phyloP scores from a whole-genome alignment of 495 filamentous ascomycete species.

The Articulospora tetracladia region DNA sequence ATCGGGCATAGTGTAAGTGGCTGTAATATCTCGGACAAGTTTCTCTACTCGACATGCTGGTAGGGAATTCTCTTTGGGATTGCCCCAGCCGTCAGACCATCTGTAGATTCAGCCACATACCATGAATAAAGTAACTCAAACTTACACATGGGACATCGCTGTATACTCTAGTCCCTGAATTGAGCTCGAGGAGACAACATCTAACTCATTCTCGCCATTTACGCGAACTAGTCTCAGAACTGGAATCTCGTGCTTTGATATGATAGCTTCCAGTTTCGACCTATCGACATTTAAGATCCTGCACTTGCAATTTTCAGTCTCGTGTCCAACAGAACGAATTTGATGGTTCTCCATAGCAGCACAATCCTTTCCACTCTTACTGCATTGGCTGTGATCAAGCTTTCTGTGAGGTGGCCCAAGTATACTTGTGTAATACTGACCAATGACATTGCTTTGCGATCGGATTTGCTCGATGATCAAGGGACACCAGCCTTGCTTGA shows the following conservation, averaged over 20 bases:
- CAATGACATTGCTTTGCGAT: neutral
- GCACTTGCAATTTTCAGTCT: slow-evolving; percentile 6
- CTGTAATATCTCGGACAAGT: slow-evolving; percentile 13
- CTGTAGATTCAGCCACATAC: neutral
- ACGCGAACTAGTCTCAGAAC: slow-evolving; percentile 4
- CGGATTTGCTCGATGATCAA: slow-evolving; percentile 7
- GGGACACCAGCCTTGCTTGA: slow-evolving; percentile 8
- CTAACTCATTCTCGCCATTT: neutral
- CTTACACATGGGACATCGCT: slow-evolving; percentile 27
- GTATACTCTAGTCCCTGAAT: slow-evolving; percentile 7
- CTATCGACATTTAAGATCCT: neutral
- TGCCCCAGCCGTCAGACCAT: slow-evolving; percentile 24
- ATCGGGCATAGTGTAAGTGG: slow-evolving; percentile 6
- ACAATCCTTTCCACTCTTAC: slow-evolving; percentile 1
- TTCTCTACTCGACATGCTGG: slow-evolving; percentile 17
- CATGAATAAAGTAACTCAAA: neutral
- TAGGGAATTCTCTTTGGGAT: slow-evolving; percentile 24
- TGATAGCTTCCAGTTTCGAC: neutral
- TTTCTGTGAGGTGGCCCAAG: slow-evolving; percentile 9
- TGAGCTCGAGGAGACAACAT: neutral
- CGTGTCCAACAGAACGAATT: neutral
- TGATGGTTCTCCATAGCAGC: neutral
- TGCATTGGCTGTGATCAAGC: slow-evolving; percentile 14
- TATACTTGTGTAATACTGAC: slow-evolving; percentile 14
- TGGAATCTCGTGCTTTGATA: slow-evolving; percentile 6